phyloP scores from a whole-genome alignment of 2,329 filamentous ascomycete genomes.

The Aspergillus sp. region DNA sequence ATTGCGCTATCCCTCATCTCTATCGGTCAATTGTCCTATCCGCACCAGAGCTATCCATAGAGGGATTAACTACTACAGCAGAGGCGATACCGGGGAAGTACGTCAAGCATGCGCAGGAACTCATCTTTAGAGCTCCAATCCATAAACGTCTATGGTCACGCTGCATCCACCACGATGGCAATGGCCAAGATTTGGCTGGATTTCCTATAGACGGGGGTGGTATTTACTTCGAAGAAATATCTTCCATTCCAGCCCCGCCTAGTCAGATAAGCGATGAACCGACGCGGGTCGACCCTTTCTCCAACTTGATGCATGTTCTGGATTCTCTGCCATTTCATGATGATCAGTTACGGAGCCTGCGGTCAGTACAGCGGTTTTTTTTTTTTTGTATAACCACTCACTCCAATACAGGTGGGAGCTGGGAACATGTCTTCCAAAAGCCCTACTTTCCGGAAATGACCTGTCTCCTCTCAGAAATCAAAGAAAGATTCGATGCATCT shows the following conservation, averaged over 20 bases:
- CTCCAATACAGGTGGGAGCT: constrained; percentile 1
- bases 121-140: background rate
- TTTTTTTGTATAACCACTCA: background rate
- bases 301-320: background rate
- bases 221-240: background rate
- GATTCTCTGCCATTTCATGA: background rate
- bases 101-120: background rate
- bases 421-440: constrained; percentile 1
- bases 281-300: background rate
- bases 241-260: background rate
- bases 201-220: too few species aligned
- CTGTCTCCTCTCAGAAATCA: background rate
- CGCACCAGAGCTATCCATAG: background rate
- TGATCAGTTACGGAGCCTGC: background rate
- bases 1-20: background rate
- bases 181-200: background rate
- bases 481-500: background rate
- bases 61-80: background rate
- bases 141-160: background rate
- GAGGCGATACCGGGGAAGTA: background rate
- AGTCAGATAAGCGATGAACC: background rate
- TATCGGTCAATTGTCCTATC: background rate
- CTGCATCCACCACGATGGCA: background rate
- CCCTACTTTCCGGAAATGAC: background rate
- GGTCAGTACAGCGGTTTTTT: background rate